Evolutionary conservation across 2,329 filamentous ascomycete species (phyloP), one percentile per base, ranked within the genome.

Genomic region (Neobulgaria alba): DNA sequence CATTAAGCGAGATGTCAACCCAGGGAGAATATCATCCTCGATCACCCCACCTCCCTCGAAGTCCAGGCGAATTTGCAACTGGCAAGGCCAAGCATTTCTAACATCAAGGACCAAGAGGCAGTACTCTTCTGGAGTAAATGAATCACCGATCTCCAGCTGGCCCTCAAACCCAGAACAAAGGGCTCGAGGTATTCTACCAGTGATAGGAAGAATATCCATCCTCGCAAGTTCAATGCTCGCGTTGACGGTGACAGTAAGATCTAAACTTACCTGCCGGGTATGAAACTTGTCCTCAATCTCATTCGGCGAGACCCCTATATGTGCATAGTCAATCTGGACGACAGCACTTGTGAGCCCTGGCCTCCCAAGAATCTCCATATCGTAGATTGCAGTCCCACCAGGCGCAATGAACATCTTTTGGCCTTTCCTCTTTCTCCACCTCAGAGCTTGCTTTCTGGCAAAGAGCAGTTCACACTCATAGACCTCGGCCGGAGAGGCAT

Each of bases 181-280:
- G 3, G 71, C 65, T 20, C 59, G 61, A 1, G 82, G 81, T 38
- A 92, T 76, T 36, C 75, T 69, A 9, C 77, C 74, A 35, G 77
- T 77, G 9, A 94, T 72, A 1, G 87, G 80, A 23, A 92, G 62
- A 14, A 93, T 71, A 55, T 95, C 89, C 49, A 89, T 79, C 29
- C 86, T 75, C 23, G 80, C 73, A 8, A 95, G 68, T 56, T 95
- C 87, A 18, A 95, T 72, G 55, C 87, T 92, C 3, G 88, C 85
- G 57, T 95, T 95, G 35, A 96, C 90, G 4, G 90, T 95, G 12
- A 95, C 76, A 0, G 82, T 85, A 42, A 96, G 67, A 10, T 87
- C 84, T 19, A 94, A 69, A 14, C 81, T 80, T 12, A 94, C 72
- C 57, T 92, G 85, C 29, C 89, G 75, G 0, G 89, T 95, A 57